Conservation (phyloP, 495 filamentous ascomycete species). For the Aspergillus leporis region DNA sequence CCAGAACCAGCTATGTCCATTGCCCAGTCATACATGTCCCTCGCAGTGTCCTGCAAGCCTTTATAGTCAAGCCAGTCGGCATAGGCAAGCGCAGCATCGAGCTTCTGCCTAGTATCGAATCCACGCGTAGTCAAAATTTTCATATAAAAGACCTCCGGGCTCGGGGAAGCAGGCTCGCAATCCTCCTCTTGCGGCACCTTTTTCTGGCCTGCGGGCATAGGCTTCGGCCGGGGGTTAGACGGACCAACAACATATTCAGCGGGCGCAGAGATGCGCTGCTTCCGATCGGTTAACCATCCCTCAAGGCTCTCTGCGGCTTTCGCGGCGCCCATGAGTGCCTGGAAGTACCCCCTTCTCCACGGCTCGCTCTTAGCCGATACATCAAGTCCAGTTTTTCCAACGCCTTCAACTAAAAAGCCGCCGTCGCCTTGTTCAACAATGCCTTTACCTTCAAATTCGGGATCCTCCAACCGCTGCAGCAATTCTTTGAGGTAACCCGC, state of each 20-base stretch:
- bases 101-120: slow-evolving; percentile 68
- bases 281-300: slow-evolving; percentile 69
- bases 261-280: slow-evolving; percentile 63
- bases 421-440: slow-evolving; percentile 58
- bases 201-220: slow-evolving; percentile 59
- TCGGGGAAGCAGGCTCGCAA: slow-evolving; percentile 61
- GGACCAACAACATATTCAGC: slow-evolving; percentile 72
- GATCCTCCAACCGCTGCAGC: slow-evolving; percentile 64
- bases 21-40: slow-evolving; percentile 70
- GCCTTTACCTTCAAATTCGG: slow-evolving; percentile 63
- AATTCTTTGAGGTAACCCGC: slow-evolving; percentile 53
- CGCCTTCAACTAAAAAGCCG: slow-evolving; percentile 52
- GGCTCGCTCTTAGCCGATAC: slow-evolving; percentile 71
- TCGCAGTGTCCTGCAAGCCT: slow-evolving; percentile 56
- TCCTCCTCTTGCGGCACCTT: slow-evolving; percentile 68
- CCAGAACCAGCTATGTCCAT: slow-evolving; percentile 64
- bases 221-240: slow-evolving; percentile 77
- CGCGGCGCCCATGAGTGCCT: slow-evolving; percentile 73
- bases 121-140: slow-evolving; percentile 75
- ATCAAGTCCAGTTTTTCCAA: slow-evolving; percentile 65
- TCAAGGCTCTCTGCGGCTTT: slow-evolving; percentile 78
- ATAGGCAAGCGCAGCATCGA: slow-evolving; percentile 78
- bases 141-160: slow-evolving; percentile 72
- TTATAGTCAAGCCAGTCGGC: slow-evolving; percentile 84
- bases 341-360: slow-evolving; percentile 82